Conservation (phyloP, 2,329 filamentous ascomycete species). For the Penicillium sp. region DNA sequence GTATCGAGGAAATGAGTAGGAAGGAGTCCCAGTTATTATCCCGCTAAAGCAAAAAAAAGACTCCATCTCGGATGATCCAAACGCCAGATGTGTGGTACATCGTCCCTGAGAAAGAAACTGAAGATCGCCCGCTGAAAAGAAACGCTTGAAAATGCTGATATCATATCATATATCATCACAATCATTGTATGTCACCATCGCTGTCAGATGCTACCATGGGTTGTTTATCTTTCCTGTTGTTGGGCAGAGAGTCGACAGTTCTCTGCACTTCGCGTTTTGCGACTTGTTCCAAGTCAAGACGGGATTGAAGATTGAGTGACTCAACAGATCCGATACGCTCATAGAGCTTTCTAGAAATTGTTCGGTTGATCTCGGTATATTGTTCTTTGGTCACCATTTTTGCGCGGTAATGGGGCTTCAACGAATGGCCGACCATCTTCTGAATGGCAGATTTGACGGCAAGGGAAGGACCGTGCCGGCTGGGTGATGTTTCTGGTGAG, state of each 20-base stretch:
- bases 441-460: conserved; percentile 87
- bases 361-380: conserved; percentile 88
- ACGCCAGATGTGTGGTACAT: conserved; percentile 5
- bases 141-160: conserved; percentile 23
- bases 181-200: conserved; percentile 23
- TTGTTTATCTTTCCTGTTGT: conserved; percentile 21
- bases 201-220: conserved; percentile 18
- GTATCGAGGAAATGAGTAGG: background rate
- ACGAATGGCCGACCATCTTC: conserved; percentile 77
- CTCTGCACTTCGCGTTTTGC: conserved; percentile 76
- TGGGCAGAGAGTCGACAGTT: conserved; percentile 56
- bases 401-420: conserved; percentile 80
- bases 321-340: conserved; percentile 60
- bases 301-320: conserved; percentile 64
- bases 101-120: background rate
- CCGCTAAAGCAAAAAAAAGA: background rate
- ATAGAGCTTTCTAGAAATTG: conserved; percentile 85
- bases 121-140: conserved; percentile 3
- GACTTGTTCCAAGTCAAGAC: conserved; percentile 71
- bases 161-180: conserved; percentile 13
- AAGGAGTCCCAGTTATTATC: background rate
- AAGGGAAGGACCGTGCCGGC: conserved; percentile 66
- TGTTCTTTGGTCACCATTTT: conserved; percentile 82
- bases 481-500: conserved; percentile 65
- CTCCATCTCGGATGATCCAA: background rate